phyloP scores from a whole-genome alignment of 1,284 basidiomycete species.

The Pseudomicrostroma phylloplanum region DNA sequence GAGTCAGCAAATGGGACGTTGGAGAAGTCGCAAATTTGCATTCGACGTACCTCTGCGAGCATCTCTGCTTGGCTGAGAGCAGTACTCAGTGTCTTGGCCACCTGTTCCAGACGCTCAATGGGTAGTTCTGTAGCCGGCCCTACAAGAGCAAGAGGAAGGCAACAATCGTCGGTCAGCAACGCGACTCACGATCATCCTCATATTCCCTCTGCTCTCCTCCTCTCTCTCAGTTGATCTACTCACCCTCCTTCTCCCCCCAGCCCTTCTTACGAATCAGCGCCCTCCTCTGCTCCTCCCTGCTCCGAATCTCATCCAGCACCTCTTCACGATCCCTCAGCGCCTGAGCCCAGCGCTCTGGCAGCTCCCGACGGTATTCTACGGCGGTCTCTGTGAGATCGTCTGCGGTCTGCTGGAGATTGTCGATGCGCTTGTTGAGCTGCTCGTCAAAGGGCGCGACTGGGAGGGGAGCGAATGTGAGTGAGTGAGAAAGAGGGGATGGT shows the following conservation, averaged over 20 bases:
- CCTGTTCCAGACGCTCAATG: neutral
- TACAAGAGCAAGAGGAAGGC: no score
- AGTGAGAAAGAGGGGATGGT: neutral
- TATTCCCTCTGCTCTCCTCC: neutral
- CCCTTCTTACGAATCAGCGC: neutral
- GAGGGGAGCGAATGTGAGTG: neutral
- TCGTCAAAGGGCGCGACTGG: slow-evolving; percentile 1
- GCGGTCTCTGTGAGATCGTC: slow-evolving; percentile 5
- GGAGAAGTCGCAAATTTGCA: neutral
- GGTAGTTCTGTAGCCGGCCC: no score
- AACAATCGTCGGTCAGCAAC: no score
- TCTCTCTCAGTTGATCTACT: no score
- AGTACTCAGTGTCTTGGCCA: neutral
- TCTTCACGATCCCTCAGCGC: neutral
- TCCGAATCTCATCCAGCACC: neutral
- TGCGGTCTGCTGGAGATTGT: neutral
- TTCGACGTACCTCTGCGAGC: slow-evolving; percentile 2
- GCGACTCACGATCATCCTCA: neutral
- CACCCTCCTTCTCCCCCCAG: neutral
- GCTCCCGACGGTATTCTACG: neutral
- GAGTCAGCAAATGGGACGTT: neutral
- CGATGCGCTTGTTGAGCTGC: neutral
- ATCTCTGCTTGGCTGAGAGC: neutral
- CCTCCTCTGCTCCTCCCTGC: neutral
- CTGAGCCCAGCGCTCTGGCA: neutral